phyloP scores from a whole-genome alignment of 352 stramenopile species.

The Albugo candida region DNA sequence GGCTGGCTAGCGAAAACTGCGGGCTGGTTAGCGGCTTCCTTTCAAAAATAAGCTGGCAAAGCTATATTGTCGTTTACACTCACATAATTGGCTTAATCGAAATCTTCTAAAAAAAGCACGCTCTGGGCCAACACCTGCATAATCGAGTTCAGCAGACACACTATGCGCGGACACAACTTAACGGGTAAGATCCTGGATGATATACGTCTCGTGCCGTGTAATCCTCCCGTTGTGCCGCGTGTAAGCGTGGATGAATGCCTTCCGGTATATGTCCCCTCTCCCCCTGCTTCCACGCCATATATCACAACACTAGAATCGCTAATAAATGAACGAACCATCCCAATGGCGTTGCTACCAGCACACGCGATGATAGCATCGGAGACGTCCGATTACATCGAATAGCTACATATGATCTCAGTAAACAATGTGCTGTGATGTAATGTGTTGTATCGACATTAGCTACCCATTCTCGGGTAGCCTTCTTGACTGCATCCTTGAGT shows the following conservation, averaged over 20 bases:
- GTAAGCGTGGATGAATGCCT: slow-evolving; percentile 91
- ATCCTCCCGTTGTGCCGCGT: slow-evolving; percentile 85
- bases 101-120: slow-evolving; percentile 96
- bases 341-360: slow-evolving; percentile 96
- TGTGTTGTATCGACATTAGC: slow-evolving; percentile 96
- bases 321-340: slow-evolving; percentile 95
- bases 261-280: slow-evolving; percentile 75
- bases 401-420: slow-evolving; percentile 50
- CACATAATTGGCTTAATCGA: slow-evolving; percentile 86
- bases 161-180: slow-evolving; percentile 93
- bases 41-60: slow-evolving; percentile 87
- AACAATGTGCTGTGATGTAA: slow-evolving; percentile 82
- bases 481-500: slow-evolving; percentile 98
- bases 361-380: slow-evolving; percentile 95
- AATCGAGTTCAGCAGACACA: slow-evolving; percentile 92
- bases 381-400: slow-evolving; percentile 84
- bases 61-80: slow-evolving; percentile 91
- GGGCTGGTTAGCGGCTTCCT: too few species aligned
- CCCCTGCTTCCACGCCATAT: slow-evolving; percentile 94
- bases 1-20: too few species aligned
- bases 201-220: slow-evolving; percentile 95
- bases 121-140: slow-evolving; percentile 93
- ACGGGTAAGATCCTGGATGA: slow-evolving; percentile 90
- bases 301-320: slow-evolving; percentile 86
- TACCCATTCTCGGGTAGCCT: slow-evolving; percentile 97